phyloP scores from a whole-genome alignment of 2,329 filamentous ascomycete genomes.

The Neoascochyta sp. region DNA sequence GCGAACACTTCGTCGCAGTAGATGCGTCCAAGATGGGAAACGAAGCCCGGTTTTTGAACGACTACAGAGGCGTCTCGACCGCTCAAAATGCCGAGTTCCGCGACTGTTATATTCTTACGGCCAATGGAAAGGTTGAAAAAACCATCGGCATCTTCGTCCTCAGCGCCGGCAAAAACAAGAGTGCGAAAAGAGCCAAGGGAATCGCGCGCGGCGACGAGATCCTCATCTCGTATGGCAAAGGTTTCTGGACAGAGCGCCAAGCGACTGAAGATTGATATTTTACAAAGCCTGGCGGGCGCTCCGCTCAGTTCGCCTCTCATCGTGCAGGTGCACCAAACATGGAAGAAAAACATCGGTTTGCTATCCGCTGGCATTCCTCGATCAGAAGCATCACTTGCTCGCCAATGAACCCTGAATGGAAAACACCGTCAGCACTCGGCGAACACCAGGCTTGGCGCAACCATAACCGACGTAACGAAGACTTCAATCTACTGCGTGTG shows the following conservation, averaged over 20 bases:
- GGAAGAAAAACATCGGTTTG: too few species aligned
- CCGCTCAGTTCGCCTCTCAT: too few species aligned
- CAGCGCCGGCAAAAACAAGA: conserved; percentile 47
- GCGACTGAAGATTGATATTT: conserved; percentile 5
- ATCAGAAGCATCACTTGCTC: too few species aligned
- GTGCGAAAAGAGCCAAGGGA: conserved; percentile 45
- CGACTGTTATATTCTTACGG: conserved; percentile 36
- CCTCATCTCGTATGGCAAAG: conserved; percentile 53
- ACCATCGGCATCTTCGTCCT: conserved; percentile 52
- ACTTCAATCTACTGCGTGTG: too few species aligned
- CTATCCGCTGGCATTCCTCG: too few species aligned
- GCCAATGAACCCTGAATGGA: too few species aligned
- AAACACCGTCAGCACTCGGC: too few species aligned
- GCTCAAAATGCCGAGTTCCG: conserved; percentile 45
- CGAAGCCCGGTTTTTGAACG: conserved; percentile 52
- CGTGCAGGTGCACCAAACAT: too few species aligned
- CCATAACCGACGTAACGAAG: too few species aligned
- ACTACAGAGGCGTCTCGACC: conserved; percentile 49
- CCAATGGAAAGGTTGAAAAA: conserved; percentile 44
- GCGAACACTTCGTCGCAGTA: conserved; percentile 47
- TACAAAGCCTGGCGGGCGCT: too few species aligned
- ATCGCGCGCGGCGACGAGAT: conserved; percentile 50
- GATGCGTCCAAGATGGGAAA: conserved; percentile 50
- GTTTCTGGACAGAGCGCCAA: conserved; percentile 45
- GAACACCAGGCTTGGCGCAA: too few species aligned